Evolutionary conservation across 495 filamentous ascomycete species (phyloP).

Genomic region (Annulohypoxylon nitens): DNA sequence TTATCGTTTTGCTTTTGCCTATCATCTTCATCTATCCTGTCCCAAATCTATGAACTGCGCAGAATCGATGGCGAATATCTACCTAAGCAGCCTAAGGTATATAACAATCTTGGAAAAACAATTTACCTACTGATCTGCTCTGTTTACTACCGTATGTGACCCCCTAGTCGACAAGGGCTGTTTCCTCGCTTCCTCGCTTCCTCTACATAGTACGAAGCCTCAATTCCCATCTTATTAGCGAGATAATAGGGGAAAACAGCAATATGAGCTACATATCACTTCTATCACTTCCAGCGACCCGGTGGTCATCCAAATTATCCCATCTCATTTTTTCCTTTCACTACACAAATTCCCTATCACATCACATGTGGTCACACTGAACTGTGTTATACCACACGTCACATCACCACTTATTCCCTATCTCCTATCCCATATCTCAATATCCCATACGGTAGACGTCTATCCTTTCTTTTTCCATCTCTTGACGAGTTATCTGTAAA

Average conservation of each 20-base stretch:
- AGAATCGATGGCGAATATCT: conserved; percentile 5
- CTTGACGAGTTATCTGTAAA: conserved; percentile 18
- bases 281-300: conserved; percentile 2
- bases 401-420: background rate
- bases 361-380: conserved; percentile 38
- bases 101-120: conserved; percentile 13
- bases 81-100: background rate
- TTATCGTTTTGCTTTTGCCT: conserved; percentile 23
- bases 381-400: conserved; percentile 15
- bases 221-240: conserved; percentile 36
- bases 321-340: conserved; percentile 7
- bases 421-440: background rate
- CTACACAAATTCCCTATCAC: conserved; percentile 22
- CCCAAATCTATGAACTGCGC: background rate
- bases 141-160: conserved; percentile 37
- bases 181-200: conserved; percentile 2
- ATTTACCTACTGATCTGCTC: conserved; percentile 37
- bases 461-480: conserved; percentile 13
- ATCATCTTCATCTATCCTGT: conserved; percentile 23
- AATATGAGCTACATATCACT: conserved; percentile 33
- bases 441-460: background rate
- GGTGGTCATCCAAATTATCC: conserved; percentile 31
- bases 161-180: conserved; percentile 40
- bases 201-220: conserved; percentile 26
- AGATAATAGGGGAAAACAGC: conserved; percentile 43